Percentiles rank a stretch among this genome's conserved stretches.
These are phyloP conservation scores for Metarhizium guizhouense DNA, from an alignment of 2,329 filamentous ascomycete species.

Conservation along the genomic window DNA sequence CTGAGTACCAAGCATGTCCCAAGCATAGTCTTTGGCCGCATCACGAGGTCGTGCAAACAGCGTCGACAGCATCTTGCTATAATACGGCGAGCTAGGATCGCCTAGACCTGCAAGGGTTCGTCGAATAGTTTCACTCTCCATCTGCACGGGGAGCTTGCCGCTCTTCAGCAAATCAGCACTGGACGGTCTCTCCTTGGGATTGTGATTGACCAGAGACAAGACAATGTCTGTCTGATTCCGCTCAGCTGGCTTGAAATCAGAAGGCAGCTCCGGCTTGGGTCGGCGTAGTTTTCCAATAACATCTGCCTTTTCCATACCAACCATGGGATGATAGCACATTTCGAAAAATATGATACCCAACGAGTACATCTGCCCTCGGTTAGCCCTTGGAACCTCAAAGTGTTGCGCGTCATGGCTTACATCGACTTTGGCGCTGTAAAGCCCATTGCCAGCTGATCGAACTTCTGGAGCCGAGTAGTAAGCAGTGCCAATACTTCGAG, in stretches of 20 bases:
- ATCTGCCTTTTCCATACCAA: conserved; percentile 56
- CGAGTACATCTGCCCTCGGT: conserved; percentile 68
- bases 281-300: conserved; percentile 61
- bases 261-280: conserved; percentile 58
- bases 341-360: conserved; percentile 97
- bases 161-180: conserved; percentile 75
- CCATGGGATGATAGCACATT: conserved; percentile 71
- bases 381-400: neutral
- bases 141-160: conserved; percentile 79
- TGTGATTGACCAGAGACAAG: conserved; percentile 69
- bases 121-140: conserved; percentile 86
- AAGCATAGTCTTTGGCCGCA: conserved; percentile 71
- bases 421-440: conserved; percentile 90
- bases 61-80: conserved; percentile 79
- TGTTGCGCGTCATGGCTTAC: conserved; percentile 34
- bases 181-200: conserved; percentile 72
- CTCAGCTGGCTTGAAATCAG: conserved; percentile 59
- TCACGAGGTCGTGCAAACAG: conserved; percentile 71
- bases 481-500: conserved; percentile 64
- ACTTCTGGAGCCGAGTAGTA: conserved; percentile 93
- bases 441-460: conserved; percentile 61
- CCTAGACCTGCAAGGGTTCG: conserved; percentile 73
- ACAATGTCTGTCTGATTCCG: conserved; percentile 75
- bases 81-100: conserved; percentile 78
- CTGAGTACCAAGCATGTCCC: conserved; percentile 57